Evolutionary conservation across 2,329 filamentous ascomycete genomes (phyloP), one percentile per base, ranked within the genome.

Genomic region (Ilyonectria mors-panacis): DNA sequence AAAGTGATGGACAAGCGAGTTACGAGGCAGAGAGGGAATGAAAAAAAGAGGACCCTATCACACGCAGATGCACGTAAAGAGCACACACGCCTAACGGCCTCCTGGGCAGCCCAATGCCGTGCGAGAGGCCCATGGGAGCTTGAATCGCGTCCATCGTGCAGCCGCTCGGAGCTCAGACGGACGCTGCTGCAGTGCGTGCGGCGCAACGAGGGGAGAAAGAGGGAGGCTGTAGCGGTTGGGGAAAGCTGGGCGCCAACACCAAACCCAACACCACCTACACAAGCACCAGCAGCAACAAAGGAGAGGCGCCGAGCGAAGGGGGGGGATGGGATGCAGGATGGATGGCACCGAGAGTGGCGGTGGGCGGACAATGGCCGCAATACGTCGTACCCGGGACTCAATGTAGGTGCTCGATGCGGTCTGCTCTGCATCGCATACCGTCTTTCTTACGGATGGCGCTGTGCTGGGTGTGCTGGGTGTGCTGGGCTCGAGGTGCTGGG

Each of bases 41-140:
- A 30, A 30, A 37, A 69, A 54, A 53, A 65, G 60, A 66, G 65
- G 65, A 57, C 39, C 53, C 55, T 10, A 19, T 53, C 45, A 54
- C 50, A 53, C 57, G 60, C 61, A 68, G 55, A 65, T 63, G 62
- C 51, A 63, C 64, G 37, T 53, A 64, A 44, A 60, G 48, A 66
- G 50, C 50, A 30, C 58, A 61, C 60, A 68, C 68, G 61, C 62
- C 64, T 60, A n/a, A 70, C 72, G 67, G 66, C 65, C 63, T 23
- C 59, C n/a, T n/a, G 23, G 47, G 47, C 9, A 35, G 45, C 55
- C 58, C 63, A 68, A 59, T 59, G 51, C 54, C 42, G 28, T 23
- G 50, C 50, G 26, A 35, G 26, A 35, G 26, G n/a, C 48, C 45
- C 48, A 35, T 35, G 15, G 42, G 47, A 23, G 35, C 15, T 55